Base-by-base conservation (phyloP, 257 asterid genomes). In the Solanum verrucosum region DNA sequence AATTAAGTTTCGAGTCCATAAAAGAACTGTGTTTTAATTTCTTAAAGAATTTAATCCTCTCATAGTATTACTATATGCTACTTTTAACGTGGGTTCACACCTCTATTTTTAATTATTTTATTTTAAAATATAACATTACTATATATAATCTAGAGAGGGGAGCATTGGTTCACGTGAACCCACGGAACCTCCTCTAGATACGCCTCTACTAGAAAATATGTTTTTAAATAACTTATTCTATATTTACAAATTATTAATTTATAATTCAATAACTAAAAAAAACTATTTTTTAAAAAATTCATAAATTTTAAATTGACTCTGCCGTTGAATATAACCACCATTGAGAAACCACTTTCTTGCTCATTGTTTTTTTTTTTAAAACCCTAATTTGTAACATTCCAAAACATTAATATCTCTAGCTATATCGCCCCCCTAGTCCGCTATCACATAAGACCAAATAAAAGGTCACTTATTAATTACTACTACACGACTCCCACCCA, bases 401-500 rank as follows among this genome's bases (percentile, higher is more conserved):
- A 79, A 84, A 72, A 88, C 89, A 87, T 91, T 89, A 88, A 90
- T 93, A 89, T 90, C 90, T 81, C 42, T 81, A 33, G 34, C 34
- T 33, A 31, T 79, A 49, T 91, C 92, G 92, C 93, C 93, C 96
- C 93, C 95, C 91, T 93, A 89, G 93, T 91, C 95, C 96, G 94
- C 98, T 91, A 88, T 92, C 87, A 46, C 65, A 81, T 18, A 18
- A 81, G n/a, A 7, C 91, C 87, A 44, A 89, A 73, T 37, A 88
- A 89, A 89, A 83, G 86, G 29, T 84, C 87, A 74, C 60, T 73
- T 72, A 72, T 84, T 75, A 86, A 88, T 85, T 87, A 87, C 88
- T 84, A 88, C 35, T 84, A 87, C 31, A 91, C 82, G 81, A 89
- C 79, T 93, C 93, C 93, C 91, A 92, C 96, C 96, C 87, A 46